Conservation (phyloP, 202 grass and related monocot species). For the Cymbopogon flexuosus region DNA sequence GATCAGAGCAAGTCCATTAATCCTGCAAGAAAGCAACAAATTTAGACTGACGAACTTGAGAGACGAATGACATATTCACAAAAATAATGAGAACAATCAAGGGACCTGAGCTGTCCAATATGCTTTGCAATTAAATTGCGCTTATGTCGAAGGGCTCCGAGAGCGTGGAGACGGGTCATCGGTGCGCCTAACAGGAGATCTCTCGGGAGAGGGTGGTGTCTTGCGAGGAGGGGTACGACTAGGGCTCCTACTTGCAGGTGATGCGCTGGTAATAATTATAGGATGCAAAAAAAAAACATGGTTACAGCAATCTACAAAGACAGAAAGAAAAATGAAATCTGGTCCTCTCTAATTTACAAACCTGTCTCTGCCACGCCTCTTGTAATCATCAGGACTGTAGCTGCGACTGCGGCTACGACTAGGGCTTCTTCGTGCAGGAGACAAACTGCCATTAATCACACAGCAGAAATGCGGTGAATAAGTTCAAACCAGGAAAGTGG, state of each 20-base stretch:
- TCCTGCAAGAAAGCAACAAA: constrained; percentile 19
- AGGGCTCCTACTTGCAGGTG: constrained; percentile 44
- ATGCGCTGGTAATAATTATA: constrained; percentile 31
- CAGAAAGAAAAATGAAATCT: not conserved
- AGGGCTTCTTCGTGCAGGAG: constrained; percentile 43
- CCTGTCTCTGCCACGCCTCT: constrained; percentile 44
- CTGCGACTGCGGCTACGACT: constrained; percentile 59
- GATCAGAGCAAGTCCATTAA: not conserved
- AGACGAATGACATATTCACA: not conserved
- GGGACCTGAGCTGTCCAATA: constrained; percentile 25
- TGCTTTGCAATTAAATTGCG: not conserved
- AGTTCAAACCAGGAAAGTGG: not conserved
- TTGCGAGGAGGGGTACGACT: constrained; percentile 56
- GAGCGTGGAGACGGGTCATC: constrained; percentile 34
- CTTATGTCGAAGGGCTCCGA: constrained; percentile 43
- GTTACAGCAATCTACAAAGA: not conserved
- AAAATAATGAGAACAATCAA: not conserved
- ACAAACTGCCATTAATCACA: constrained; percentile 28
- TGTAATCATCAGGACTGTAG: constrained; percentile 39
- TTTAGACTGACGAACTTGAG: not conserved
- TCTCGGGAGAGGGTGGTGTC: constrained; percentile 34
- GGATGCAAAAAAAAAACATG: not conserved
- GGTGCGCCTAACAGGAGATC: constrained; percentile 35
- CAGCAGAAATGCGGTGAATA: not conserved
- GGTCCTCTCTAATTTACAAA: constrained; percentile 3